Conservation (phyloP, 768 basidiomycete species). For the Phylloporus sp. region DNA sequence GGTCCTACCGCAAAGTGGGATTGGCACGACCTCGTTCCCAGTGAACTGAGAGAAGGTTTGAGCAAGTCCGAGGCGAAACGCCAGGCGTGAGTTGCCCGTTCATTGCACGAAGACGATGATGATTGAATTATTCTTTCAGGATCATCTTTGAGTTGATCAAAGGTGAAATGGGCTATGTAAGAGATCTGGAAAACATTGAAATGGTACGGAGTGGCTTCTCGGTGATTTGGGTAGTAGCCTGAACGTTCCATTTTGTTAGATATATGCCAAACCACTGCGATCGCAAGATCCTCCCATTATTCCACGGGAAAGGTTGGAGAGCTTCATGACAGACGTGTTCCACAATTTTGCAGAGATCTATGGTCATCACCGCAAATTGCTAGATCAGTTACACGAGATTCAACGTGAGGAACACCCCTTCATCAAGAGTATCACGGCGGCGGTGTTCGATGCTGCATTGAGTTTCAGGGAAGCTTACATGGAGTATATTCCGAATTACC, state of each 20-base stretch:
- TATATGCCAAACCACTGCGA: conserved; percentile 77
- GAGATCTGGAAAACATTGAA: conserved; percentile 83
- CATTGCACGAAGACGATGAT: neutral
- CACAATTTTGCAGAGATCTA: conserved; percentile 80
- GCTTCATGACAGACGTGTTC: conserved; percentile 83
- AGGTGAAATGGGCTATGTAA: conserved; percentile 93
- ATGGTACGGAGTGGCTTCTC: conserved; percentile 41
- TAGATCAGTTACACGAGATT: conserved; percentile 78
- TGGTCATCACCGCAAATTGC: conserved; percentile 66
- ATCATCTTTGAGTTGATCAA: conserved; percentile 94
- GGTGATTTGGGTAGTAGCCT: neutral
- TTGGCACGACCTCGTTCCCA: conserved; percentile 83
- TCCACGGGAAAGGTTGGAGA: conserved; percentile 58
- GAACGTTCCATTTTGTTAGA: conserved; percentile 38
- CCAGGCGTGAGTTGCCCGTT: conserved; percentile 59
- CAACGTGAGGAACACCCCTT: conserved; percentile 84
- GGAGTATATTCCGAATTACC: conserved; percentile 91
- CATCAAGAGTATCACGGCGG: conserved; percentile 75
- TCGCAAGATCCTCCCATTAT: conserved; percentile 74
- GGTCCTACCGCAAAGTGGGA: conserved; percentile 79
- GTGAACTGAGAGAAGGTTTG: conserved; percentile 56
- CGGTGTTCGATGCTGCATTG: conserved; percentile 82
- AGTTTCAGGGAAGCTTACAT: conserved; percentile 92
- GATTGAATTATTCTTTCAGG: conserved; percentile 34
- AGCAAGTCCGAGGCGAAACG: conserved; percentile 75